Base-by-base conservation (phyloP, 108 stramenopile genomes). In the Cyclotella distinguenda region DNA sequence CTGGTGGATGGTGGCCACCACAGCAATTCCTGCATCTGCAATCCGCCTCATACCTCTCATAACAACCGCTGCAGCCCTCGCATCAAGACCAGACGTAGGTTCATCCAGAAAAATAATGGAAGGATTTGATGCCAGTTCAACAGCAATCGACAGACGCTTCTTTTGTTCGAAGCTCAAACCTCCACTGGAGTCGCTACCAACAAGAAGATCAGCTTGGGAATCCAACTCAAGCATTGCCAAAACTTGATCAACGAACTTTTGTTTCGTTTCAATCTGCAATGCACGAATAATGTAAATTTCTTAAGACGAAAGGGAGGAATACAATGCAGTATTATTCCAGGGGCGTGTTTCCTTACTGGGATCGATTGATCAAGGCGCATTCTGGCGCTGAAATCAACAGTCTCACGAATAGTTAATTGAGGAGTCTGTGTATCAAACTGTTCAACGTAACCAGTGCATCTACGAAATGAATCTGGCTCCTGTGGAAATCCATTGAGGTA, bases 341-440 rank as follows among this genome's bases (percentile, higher is more conserved):
- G n/a, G n/a, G n/a, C n/a, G n/a, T n/a, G n/a, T n/a, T n/a, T n/a
- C n/a, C 47, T 21, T 48, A 56, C 55, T 10, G 79, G 69, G 28
- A 84, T 68, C 10, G 75, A 66, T 33, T 82, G 82, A 16, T 81
- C 84, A 35, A 95, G 81, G 9, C 95, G 88, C 68, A 96, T 73
- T 23, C 69, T 67, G 9, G 96, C 95, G 27, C 84, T 84, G 68
- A 96, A 97, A 32, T 79, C 70, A n/a, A 95, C 72, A 7, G 88
- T 85, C 77, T 97, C 94, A 35, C 66, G 60, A 50, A 95, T 85
- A 5, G 96, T 97, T 18, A 86, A 63, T 8, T 80, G 74, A 10
- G 91, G 84, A 23, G 71, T 78, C 70, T 96, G 93, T 15, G 68
- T 61, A 68, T 96, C 96, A 40, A 88, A 83, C 83, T 97, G 96